Conservation (phyloP, 192 early-diverging fungal species). For the Phycomyces nitens region DNA sequence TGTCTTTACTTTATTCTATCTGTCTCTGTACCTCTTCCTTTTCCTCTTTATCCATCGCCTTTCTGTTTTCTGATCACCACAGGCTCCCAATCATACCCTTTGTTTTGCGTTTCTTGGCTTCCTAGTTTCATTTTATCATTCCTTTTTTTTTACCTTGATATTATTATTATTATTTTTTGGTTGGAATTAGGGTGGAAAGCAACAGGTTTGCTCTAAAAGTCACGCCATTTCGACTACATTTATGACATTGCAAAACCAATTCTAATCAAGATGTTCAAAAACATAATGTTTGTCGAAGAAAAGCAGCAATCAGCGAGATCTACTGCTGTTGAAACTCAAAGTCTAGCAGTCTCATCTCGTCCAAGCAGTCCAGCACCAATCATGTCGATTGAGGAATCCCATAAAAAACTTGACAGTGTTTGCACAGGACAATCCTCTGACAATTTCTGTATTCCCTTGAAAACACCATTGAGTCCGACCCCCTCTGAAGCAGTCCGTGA, state of each 20-base stretch:
- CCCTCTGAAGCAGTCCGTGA: conserved; percentile 17
- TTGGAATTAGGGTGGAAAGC: neutral
- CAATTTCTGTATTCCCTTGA: no score
- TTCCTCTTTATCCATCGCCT: neutral
- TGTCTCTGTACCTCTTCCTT: neutral
- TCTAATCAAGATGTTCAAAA: neutral
- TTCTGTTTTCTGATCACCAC: neutral
- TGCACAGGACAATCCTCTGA: no score
- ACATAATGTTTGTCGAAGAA: neutral
- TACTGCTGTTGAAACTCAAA: neutral
- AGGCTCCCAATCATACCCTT: no score
- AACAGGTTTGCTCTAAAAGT: neutral
- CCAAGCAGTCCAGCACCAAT: neutral
- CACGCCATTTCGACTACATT: neutral
- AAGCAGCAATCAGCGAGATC: neutral
- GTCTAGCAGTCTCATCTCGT: neutral
- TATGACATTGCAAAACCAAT: neutral
- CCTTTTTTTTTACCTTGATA: no score
- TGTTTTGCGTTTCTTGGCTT: no score
- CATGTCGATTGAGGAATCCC: neutral
- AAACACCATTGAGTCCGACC: conserved; percentile 1
- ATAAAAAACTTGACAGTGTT: no score
- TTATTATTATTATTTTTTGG: no score
- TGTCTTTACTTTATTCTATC: no score
- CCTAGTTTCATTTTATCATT: no score